Evolutionary conservation across 2,329 filamentous ascomycete species (phyloP).

Genomic region (Botrytis fragariae): DNA sequence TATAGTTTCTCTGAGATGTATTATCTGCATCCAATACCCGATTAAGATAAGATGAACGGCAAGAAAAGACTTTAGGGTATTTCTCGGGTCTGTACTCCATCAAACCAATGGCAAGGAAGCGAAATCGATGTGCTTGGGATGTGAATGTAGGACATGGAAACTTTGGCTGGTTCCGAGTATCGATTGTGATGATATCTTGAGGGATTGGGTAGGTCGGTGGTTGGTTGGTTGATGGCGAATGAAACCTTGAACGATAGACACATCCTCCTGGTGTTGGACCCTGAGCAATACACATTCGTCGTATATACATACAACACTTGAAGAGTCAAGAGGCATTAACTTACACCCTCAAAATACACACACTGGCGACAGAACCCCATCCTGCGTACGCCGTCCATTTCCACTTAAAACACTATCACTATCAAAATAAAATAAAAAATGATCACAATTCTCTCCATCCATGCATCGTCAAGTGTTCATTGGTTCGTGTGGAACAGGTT

Average conservation of each 20-base stretch:
- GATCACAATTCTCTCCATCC: not conserved
- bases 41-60: not conserved
- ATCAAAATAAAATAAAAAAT: not conserved
- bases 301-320: not conserved
- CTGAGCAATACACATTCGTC: not conserved
- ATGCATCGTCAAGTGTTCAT: not conserved
- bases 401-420: not conserved
- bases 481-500: not conserved
- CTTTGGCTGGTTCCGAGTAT: not conserved
- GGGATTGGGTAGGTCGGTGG: not conserved
- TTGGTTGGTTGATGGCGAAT: not conserved
- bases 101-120: not conserved
- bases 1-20: not conserved
- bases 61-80: not conserved
- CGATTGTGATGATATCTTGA: not conserved
- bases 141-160: not conserved
- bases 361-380: not conserved
- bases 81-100: not conserved
- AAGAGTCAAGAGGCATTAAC: not conserved
- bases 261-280: not conserved
- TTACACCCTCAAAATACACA: not conserved
- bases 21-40: not conserved
- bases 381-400: not conserved
- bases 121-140: conserved; percentile 1
- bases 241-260: not conserved